Conservation (phyloP, 2,329 filamentous ascomycete genomes). For the Diaporthe citriasiana region DNA sequence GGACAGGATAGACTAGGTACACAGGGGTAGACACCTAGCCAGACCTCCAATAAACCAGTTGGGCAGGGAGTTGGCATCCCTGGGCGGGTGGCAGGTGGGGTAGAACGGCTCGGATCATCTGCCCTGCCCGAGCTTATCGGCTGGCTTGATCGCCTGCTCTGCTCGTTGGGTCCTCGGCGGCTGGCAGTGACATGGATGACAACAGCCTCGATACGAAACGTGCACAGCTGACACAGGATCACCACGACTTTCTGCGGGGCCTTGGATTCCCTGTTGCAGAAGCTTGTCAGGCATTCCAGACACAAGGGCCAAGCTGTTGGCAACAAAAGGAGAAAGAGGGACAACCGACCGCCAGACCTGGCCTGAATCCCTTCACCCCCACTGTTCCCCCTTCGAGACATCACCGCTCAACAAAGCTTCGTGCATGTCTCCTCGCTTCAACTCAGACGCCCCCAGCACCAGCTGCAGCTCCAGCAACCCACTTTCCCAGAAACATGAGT, state of each 20-base stretch:
- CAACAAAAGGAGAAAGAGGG: constrained; percentile 7
- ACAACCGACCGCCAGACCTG: not conserved
- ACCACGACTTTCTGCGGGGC: constrained; percentile 34
- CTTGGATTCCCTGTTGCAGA: constrained; percentile 24
- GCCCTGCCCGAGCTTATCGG: constrained; percentile 26
- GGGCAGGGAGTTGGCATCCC: not conserved
- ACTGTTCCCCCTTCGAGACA: constrained; percentile 4
- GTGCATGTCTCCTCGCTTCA: constrained; percentile 43
- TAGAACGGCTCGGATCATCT: constrained; percentile 32
- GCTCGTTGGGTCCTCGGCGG: not conserved
- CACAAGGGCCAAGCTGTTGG: constrained; percentile 5
- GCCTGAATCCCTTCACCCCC: constrained; percentile 1
- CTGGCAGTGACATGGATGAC: constrained; percentile 19
- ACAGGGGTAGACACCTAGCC: too few species aligned
- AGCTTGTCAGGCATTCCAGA: constrained; percentile 27
- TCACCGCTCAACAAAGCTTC: constrained; percentile 16
- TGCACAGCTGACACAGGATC: constrained; percentile 34
- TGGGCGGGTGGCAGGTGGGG: constrained; percentile 9
- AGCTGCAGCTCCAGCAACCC: constrained; percentile 25
- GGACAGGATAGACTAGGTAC: not conserved
- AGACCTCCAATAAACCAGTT: not conserved
- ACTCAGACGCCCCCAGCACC: constrained; percentile 32
- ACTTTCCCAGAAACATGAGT: constrained; percentile 37
- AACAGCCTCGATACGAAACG: constrained; percentile 29
- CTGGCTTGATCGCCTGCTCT: not conserved